A percentile compares a stretch with the other conserved stretches of the same genome.
phyloP scores from a whole-genome alignment of 176 grass and related monocot genomes.

The Triticum aestivum region DNA sequence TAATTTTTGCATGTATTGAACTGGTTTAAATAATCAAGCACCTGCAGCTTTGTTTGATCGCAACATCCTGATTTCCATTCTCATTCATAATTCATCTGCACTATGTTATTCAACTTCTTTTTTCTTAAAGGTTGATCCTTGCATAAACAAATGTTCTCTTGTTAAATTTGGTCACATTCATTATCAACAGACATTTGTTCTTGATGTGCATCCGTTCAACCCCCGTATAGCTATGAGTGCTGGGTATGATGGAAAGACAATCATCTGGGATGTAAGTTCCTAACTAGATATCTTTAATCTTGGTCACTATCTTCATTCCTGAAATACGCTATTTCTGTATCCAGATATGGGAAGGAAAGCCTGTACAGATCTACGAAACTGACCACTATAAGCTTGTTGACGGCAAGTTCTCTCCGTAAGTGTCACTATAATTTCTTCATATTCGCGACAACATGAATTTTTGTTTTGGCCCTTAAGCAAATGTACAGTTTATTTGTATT shows the following conservation, averaged over 20 bases:
- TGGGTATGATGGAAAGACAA: conserved; percentile 97
- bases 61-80: conserved; percentile 1
- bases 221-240: conserved; percentile 99
- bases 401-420: conserved; percentile 99
- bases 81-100: conserved; percentile 6
- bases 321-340: conserved; percentile 28
- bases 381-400: conserved; percentile 93
- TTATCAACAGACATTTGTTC: conserved; percentile 91
- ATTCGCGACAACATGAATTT: neutral
- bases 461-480: neutral
- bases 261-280: conserved; percentile 98
- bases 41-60: neutral
- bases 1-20: neutral
- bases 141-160: conserved; percentile 8
- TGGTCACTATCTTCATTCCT: conserved; percentile 23
- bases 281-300: conserved; percentile 16
- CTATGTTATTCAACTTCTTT: neutral
- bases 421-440: conserved; percentile 33
- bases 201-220: conserved; percentile 99
- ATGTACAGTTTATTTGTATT: neutral
- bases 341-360: conserved; percentile 99
- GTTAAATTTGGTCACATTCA: neutral
- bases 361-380: conserved; percentile 90
- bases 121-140: neutral
- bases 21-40: conserved; percentile 2